Base-by-base conservation (phyloP, 768 basidiomycete species). In the Lentinus tigrinus region DNA sequence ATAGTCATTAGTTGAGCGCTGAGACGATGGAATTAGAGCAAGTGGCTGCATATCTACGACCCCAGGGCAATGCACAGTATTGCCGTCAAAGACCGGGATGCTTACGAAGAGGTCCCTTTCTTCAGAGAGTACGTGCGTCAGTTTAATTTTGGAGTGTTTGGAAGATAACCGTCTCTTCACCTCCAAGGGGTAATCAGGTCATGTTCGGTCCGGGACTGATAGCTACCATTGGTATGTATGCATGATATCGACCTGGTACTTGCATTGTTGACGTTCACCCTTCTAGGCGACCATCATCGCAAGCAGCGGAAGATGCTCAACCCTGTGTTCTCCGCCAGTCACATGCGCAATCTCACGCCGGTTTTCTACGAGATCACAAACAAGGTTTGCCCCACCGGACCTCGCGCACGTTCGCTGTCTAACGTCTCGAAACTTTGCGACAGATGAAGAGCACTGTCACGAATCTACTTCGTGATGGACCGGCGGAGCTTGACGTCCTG, bases 21-120 rank as follows among this genome's bases (percentile, higher is more conserved):
- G 11, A 31, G 7, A 6, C 31, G 11, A 31, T 31, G 31, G 31
- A 11, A 6, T 6, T 26, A 54, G 66, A 73, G 73, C 68, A 69
- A 52, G 65, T 69, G 28, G 43, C 65, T 81, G 9, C 74, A 74
- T 55, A 70, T 78, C 1, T 78, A 65, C 49, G 81, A 82, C 56
- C 78, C 80, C 1, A 74, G 71, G 39, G 81, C 80, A 1, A 57
- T 82, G 52, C 72, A 80, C 51, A 74, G 77, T 54, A 78, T 82
- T 21, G 49, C 78, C 24, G 67, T 80, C 17, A 80, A 80, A 66
- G 81, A 77, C 46, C 58, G 65, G 47, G 48, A 38, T 27, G 37
- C 47, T 3, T 69, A 54, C 37, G 56, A 66, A 17, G 62, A 68
- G 38, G 10, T 65, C 0, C 19, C 40, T 1, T 56, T 52, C 48